A percentile compares a stretch with the other conserved stretches of the same genome.
Evolutionary conservation across 192 early-diverging fungal genomes (phyloP).

Genomic region (Podila clonocystis): DNA sequence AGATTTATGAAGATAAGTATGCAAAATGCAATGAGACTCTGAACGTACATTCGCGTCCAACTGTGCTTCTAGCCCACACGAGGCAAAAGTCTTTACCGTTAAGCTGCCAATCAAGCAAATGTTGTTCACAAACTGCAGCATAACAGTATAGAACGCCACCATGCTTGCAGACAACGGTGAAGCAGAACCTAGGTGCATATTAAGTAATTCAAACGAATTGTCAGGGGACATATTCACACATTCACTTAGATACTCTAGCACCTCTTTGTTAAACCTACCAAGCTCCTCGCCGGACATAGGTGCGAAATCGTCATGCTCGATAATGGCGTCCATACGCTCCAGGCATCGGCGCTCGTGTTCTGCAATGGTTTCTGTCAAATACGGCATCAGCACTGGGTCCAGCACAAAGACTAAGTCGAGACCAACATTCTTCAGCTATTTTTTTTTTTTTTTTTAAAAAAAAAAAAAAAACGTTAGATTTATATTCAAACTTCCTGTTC

Average conservation of each 20-base stretch:
- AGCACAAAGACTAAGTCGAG: slow-evolving; percentile 87
- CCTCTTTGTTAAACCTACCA: slow-evolving; percentile 28
- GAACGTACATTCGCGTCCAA: too few species aligned
- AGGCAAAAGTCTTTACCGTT: slow-evolving; percentile 53
- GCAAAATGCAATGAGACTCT: too few species aligned
- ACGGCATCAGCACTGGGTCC: slow-evolving; percentile 81
- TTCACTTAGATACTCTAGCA: too few species aligned
- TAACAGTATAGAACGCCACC: slow-evolving; percentile 70
- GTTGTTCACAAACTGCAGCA: slow-evolving; percentile 79
- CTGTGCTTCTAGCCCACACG: too few species aligned
- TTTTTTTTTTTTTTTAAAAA: too few species aligned
- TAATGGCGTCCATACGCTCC: slow-evolving; percentile 70
- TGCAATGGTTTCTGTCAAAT: slow-evolving; percentile 75
- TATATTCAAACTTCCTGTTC: background rate
- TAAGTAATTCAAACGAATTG: too few species aligned
- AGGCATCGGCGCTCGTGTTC: slow-evolving; percentile 72
- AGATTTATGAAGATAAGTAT: too few species aligned
- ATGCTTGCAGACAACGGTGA: slow-evolving; percentile 73
- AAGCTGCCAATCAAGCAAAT: slow-evolving; percentile 75
- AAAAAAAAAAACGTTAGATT: background rate
- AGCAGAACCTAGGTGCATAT: slow-evolving; percentile 38
- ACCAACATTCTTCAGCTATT: slow-evolving; percentile 85
- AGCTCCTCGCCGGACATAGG: slow-evolving; percentile 64
- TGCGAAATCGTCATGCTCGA: slow-evolving; percentile 75
- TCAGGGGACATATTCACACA: too few species aligned